phyloP scores from a whole-genome alignment of 768 basidiomycete genomes.

The Flagelloscypha sp. region DNA sequence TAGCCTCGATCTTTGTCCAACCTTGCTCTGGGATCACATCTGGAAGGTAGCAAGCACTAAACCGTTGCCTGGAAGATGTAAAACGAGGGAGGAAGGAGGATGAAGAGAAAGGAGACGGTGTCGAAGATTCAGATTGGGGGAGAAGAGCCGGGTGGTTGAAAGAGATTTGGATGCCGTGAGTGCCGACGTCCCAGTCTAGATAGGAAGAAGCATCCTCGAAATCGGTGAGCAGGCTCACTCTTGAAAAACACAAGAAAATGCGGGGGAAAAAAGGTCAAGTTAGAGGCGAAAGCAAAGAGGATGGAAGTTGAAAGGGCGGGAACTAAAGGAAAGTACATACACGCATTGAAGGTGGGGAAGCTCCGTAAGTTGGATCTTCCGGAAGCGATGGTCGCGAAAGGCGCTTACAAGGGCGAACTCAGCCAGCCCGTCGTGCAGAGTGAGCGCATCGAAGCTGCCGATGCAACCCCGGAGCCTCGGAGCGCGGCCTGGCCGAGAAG shows the following conservation, averaged over 20 bases:
- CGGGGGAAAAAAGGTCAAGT: background rate
- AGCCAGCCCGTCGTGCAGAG: slow-evolving; percentile 65
- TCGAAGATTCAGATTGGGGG: slow-evolving; percentile 34
- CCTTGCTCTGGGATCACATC: slow-evolving; percentile 90
- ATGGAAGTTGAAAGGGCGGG: background rate
- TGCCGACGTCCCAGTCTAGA: slow-evolving; percentile 88
- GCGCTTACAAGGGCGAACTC: slow-evolving; percentile 93
- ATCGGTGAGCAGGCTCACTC: slow-evolving; percentile 88
- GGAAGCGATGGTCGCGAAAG: slow-evolving; percentile 82
- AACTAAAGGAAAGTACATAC: slow-evolving; percentile 38
- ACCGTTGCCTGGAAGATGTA: slow-evolving; percentile 47
- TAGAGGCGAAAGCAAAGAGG: no score
- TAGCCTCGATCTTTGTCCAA: slow-evolving; percentile 85
- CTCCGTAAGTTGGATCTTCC: slow-evolving; percentile 68
- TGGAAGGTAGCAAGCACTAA: slow-evolving; percentile 88
- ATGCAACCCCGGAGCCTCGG: slow-evolving; percentile 85
- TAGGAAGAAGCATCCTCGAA: slow-evolving; percentile 81
- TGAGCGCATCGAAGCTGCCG: slow-evolving; percentile 78
- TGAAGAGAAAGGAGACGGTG: slow-evolving; percentile 68
- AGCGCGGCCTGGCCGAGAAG: slow-evolving; percentile 48
- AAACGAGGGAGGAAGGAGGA: slow-evolving; percentile 48
- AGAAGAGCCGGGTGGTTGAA: slow-evolving; percentile 75
- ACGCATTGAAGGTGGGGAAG: slow-evolving; percentile 77
- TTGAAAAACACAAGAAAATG: slow-evolving; percentile 22
- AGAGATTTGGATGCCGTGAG: slow-evolving; percentile 85